Percentiles rank a stretch among this genome's conserved stretches.
These are phyloP conservation scores for Solanum sejunctum DNA, from an alignment of 257 asterid genomes.

Conservation along the genomic window DNA sequence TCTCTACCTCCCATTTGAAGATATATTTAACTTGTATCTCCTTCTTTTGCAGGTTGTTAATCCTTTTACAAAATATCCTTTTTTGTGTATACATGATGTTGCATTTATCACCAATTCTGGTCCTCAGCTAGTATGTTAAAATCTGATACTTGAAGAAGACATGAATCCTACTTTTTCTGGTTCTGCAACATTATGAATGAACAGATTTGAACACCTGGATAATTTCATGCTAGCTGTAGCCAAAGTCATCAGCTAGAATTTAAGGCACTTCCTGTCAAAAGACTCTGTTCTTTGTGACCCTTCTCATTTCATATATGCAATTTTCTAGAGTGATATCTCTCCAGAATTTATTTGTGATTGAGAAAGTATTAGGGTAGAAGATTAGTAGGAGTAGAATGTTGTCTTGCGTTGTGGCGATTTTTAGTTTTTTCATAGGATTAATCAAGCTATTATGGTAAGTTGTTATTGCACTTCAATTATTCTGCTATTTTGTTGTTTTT, in stretches of 20 bases:
- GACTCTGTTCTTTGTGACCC: not conserved
- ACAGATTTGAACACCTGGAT: not conserved
- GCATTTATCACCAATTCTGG: not conserved
- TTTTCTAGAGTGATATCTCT: not conserved
- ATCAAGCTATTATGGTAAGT: too few species aligned
- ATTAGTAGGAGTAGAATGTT: too few species aligned
- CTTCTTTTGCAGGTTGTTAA: conserved; percentile 70
- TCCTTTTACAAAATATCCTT: conserved; percentile 98
- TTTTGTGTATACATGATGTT: conserved; percentile 1
- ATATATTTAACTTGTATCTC: conserved; percentile 5
- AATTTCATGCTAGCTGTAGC: not conserved
- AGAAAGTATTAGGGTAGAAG: too few species aligned
- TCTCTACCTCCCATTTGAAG: not conserved
- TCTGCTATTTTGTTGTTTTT: too few species aligned
- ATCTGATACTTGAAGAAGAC: not conserved
- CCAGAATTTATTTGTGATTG: not conserved
- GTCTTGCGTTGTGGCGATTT: too few species aligned
- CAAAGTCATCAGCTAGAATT: not conserved
- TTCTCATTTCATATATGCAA: not conserved
- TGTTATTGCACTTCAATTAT: too few species aligned
- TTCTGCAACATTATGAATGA: not conserved
- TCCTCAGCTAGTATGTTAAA: not conserved
- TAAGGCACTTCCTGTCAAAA: not conserved
- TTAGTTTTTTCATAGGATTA: too few species aligned
- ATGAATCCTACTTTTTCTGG: not conserved